Conservation (phyloP, 148 eudicot genomes). For the Suaeda aralocaspica region DNA sequence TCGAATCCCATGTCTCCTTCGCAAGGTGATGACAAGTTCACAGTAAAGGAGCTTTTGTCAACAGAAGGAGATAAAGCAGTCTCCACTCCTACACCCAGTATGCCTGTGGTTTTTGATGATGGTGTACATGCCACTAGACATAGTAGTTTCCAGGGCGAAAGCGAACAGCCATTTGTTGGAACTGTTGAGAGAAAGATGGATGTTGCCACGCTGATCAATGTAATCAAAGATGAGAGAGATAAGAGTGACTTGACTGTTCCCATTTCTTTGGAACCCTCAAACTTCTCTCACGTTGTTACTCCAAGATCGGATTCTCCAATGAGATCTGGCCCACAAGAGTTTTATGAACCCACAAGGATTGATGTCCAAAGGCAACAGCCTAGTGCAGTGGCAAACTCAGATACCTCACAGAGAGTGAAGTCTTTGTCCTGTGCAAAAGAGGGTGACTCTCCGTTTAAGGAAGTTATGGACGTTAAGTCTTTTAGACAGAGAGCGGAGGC, state of each 20-base stretch:
- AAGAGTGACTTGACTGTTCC: constrained; percentile 34
- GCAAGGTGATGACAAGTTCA: constrained; percentile 66
- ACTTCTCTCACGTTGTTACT: constrained; percentile 29
- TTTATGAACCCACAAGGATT: constrained; percentile 16
- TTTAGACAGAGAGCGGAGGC: constrained; percentile 95
- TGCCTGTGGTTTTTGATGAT: constrained; percentile 41
- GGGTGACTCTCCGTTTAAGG: constrained; percentile 52
- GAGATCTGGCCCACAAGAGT: constrained; percentile 29
- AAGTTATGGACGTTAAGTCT: constrained; percentile 85
- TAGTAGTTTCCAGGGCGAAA: constrained; percentile 46
- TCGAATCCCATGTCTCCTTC: constrained; percentile 36
- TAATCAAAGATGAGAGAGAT: constrained; percentile 41
- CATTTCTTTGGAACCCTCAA: constrained; percentile 29
- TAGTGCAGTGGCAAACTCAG: constrained; percentile 25
- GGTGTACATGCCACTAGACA: constrained; percentile 58
- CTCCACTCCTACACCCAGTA: constrained; percentile 29
- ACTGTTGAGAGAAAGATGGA: constrained; percentile 49
- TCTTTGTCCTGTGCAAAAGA: constrained; percentile 32
- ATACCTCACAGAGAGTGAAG: constrained; percentile 39
- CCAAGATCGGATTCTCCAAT: constrained; percentile 32
- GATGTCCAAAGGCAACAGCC: constrained; percentile 28
- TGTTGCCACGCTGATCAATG: constrained; percentile 39
- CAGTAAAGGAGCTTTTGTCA: constrained; percentile 59
- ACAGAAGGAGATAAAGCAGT: constrained; percentile 34
- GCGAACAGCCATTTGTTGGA: constrained; percentile 43